A percentile compares a stretch with the other conserved stretches of the same genome.
These are phyloP conservation scores for Aspergillus fumigatiaffinis DNA, from an alignment of 2,329 filamentous ascomycete genomes.

Conservation along the genomic window DNA sequence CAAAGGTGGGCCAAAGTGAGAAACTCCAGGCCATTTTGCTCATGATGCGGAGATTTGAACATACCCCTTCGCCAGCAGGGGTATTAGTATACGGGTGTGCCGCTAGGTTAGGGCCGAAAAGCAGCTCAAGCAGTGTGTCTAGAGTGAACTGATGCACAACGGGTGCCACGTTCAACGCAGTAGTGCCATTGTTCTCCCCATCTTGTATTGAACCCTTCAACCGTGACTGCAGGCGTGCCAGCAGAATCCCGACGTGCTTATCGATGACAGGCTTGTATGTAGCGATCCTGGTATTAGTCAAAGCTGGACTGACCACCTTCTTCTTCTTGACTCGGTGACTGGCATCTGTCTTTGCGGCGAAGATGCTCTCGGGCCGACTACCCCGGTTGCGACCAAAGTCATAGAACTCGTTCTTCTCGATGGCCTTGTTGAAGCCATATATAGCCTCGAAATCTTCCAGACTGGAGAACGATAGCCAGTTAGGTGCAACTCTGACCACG, in stretches of 20 bases:
- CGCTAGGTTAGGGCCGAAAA: conserved; percentile 11
- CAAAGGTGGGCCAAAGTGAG: conserved; percentile 12
- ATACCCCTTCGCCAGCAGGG: conserved; percentile 2
- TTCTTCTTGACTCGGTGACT: conserved; percentile 12
- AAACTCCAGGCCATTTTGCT: conserved; percentile 14
- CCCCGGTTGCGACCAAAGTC: conserved; percentile 7
- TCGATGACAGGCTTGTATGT: conserved; percentile 10
- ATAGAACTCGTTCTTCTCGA: conserved; percentile 18
- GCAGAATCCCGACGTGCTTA: conserved; percentile 11
- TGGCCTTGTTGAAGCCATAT: conserved; percentile 16
- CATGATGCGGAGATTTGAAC: conserved; percentile 5
- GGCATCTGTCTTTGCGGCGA: conserved; percentile 9
- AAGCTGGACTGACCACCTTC: conserved; percentile 12
- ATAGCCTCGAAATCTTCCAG: conserved; percentile 15
- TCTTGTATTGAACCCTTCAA: neutral
- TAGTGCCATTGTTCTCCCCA: neutral
- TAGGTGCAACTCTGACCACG: conserved; percentile 15
- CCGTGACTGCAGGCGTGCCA: conserved; percentile 3
- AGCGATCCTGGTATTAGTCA: conserved; percentile 7
- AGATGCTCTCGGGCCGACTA: conserved; percentile 10
- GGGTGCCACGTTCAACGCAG: conserved; percentile 10
- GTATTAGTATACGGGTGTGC: conserved; percentile 12
- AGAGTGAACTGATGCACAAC: conserved; percentile 11
- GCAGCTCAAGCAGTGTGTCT: conserved; percentile 13
- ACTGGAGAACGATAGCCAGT: conserved; percentile 16